Evolutionary conservation across 2,329 filamentous ascomycete species (phyloP).

Genomic region (Cytospora piceae): DNA sequence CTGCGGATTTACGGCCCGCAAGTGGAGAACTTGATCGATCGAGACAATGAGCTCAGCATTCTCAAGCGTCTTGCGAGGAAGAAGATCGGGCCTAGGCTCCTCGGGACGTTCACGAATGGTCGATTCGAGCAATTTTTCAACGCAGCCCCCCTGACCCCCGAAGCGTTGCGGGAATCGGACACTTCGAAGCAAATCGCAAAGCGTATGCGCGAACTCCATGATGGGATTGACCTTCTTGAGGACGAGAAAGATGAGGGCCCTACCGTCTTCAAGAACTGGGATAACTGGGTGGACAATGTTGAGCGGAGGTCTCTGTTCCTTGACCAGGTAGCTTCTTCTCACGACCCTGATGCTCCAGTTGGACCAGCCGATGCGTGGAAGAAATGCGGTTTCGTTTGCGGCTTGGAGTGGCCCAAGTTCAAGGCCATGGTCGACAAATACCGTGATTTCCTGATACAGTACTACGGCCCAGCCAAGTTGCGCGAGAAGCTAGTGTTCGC

Average conservation of each 20-base stretch:
- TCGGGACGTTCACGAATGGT: conserved; percentile 92
- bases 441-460: conserved; percentile 70
- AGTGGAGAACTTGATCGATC: conserved; percentile 93
- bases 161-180: conserved; percentile 77
- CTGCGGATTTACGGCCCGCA: conserved; percentile 93
- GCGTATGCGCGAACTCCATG: conserved; percentile 94
- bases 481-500: conserved; percentile 84
- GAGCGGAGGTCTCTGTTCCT: conserved; percentile 60
- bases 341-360: background rate
- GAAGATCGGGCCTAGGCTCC: conserved; percentile 86
- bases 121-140: conserved; percentile 95
- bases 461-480: conserved; percentile 69
- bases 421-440: conserved; percentile 76
- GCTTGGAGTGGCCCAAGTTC: conserved; percentile 81
- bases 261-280: conserved; percentile 90
- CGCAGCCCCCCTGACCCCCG: conserved; percentile 76
- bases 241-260: conserved; percentile 79
- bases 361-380: conserved; percentile 61
- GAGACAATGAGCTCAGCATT: conserved; percentile 86
- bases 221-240: conserved; percentile 84
- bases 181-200: conserved; percentile 94
- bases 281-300: conserved; percentile 79
- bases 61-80: conserved; percentile 84
- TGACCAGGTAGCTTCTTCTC: conserved; percentile 44
- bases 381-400: conserved; percentile 75